These are phyloP conservation scores for Helianthus tuberosus DNA, from an alignment of 129 eudicot genomes.

Conservation along the genomic window DNA sequence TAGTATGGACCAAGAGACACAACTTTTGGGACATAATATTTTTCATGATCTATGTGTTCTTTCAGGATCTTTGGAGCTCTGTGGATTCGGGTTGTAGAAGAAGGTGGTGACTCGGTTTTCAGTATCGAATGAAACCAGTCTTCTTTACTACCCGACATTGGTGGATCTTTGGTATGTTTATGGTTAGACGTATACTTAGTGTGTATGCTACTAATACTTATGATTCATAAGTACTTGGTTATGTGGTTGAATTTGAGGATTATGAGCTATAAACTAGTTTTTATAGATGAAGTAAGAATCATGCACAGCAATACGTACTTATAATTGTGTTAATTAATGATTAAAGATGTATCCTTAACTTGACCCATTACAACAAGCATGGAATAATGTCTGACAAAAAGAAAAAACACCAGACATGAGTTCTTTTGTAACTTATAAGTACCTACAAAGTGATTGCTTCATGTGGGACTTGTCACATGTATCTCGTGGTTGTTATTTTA, in stretches of 20 bases:
- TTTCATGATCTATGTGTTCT: conserved; percentile 19
- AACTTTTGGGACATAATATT: conserved; percentile 34
- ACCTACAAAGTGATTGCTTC: conserved; percentile 27
- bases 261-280: not conserved
- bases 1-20: conserved; percentile 50
- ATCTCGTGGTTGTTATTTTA: not conserved
- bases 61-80: conserved; percentile 28
- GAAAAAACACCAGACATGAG: conserved; percentile 1
- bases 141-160: conserved; percentile 16
- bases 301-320: not conserved
- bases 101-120: conserved; percentile 2
- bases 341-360: conserved; percentile 27
- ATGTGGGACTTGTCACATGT: conserved; percentile 11
- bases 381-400: conserved; percentile 23
- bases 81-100: conserved; percentile 15
- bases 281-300: conserved; percentile 23
- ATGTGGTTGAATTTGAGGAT: not conserved
- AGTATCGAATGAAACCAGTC: conserved; percentile 25
- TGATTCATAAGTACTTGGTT: not conserved
- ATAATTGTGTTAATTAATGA: not conserved
- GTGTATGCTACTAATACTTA: not conserved
- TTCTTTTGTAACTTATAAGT: not conserved
- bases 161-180: not conserved
- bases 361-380: conserved; percentile 16
- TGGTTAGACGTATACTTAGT: not conserved